A percentile compares a stretch with the other conserved stretches of the same genome.
Conservation (phyloP, 129 eudicot species). For the Solidago caesia region DNA sequence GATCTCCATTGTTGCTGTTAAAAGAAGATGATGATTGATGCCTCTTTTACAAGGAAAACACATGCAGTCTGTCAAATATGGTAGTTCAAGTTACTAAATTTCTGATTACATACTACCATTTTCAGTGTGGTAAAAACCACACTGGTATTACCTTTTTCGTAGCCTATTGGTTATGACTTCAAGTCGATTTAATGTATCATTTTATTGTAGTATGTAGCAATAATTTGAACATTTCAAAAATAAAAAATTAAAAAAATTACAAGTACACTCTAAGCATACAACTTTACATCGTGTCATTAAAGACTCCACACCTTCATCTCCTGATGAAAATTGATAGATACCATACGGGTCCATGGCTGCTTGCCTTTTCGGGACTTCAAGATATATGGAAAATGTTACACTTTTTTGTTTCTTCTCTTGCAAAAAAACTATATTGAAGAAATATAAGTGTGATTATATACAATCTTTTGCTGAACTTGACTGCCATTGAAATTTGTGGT, state of each 20-base stretch:
- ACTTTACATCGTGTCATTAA: slow-evolving; percentile 54
- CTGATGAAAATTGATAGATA: slow-evolving; percentile 12
- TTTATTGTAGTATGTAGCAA: too few relatives aligned
- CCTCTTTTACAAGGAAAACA: too few relatives aligned
- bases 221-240: too few relatives aligned
- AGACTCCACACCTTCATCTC: slow-evolving; percentile 34
- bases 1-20: slow-evolving; percentile 24
- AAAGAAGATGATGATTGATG: too few relatives aligned
- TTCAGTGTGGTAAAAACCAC: too few relatives aligned
- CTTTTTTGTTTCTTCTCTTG: background rate
- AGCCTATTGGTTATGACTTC: too few relatives aligned
- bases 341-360: too few relatives aligned
- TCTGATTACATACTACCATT: background rate
- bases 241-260: background rate
- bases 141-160: too few relatives aligned
- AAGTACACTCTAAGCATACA: slow-evolving; percentile 73
- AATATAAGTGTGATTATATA: slow-evolving; percentile 28
- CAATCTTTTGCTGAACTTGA: slow-evolving; percentile 42
- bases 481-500: slow-evolving; percentile 30
- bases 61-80: too few relatives aligned
- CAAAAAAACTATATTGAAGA: slow-evolving; percentile 26
- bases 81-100: too few relatives aligned
- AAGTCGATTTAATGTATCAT: too few relatives aligned
- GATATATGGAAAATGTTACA: background rate
- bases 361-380: too few relatives aligned